A percentile compares a stretch with the other conserved stretches of the same genome.
These are phyloP conservation scores for Boletus tomentosulus DNA, from an alignment of 768 basidiomycete species.

Conservation along the genomic window DNA sequence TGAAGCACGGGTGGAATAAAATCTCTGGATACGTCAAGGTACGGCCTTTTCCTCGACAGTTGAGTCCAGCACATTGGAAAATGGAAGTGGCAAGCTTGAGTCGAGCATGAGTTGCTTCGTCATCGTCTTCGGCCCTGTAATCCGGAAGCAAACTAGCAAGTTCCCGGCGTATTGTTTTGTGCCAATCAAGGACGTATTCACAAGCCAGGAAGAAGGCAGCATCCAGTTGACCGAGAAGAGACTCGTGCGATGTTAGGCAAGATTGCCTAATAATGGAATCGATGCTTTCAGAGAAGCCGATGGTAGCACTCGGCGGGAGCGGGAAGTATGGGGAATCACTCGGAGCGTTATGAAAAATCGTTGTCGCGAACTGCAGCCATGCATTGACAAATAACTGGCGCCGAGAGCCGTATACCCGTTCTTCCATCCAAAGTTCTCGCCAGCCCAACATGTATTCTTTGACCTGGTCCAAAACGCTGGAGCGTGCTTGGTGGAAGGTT, in stretches of 20 bases:
- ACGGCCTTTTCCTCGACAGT: constrained; percentile 13
- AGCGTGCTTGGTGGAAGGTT: constrained; percentile 14
- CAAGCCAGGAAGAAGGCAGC: constrained; percentile 14
- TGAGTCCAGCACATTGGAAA: constrained; percentile 18
- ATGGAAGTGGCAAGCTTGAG: constrained; percentile 29
- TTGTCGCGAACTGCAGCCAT: constrained; percentile 22
- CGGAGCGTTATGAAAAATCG: constrained; percentile 12
- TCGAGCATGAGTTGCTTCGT: constrained; percentile 11
- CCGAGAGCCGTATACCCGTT: constrained; percentile 25
- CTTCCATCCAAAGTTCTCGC: constrained; percentile 30
- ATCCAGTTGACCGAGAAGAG: constrained; percentile 15
- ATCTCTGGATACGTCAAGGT: constrained; percentile 24
- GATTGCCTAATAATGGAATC: constrained; percentile 25
- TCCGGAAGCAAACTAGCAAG: constrained; percentile 26
- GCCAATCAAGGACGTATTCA: constrained; percentile 24
- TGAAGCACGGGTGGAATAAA: constrained; percentile 28
- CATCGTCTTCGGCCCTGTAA: constrained; percentile 15
- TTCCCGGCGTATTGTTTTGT: constrained; percentile 21
- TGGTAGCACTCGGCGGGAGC: constrained; percentile 24
- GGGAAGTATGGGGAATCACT: constrained; percentile 19
- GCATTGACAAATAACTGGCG: constrained; percentile 24
- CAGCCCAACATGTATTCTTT: constrained; percentile 26
- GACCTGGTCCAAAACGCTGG: constrained; percentile 18
- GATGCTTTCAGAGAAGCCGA: constrained; percentile 21
- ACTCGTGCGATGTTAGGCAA: constrained; percentile 1